These are phyloP conservation scores for Rhizopogon vesiculosus DNA, from an alignment of 768 basidiomycete species.

Conservation along the genomic window DNA sequence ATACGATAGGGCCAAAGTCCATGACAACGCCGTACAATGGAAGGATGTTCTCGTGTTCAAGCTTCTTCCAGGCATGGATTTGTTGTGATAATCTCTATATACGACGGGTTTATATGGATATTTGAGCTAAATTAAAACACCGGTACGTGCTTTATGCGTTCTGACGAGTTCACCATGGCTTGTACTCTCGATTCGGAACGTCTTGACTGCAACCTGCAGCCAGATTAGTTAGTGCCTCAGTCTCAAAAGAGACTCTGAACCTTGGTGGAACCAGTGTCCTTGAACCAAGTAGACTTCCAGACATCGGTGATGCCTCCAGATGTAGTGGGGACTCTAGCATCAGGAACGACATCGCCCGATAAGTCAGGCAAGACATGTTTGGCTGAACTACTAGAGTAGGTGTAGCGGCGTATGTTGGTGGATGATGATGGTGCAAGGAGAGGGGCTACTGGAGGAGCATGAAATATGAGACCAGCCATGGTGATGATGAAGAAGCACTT, in stretches of 20 bases:
- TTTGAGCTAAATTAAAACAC: neutral
- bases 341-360: neutral
- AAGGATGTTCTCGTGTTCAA: slow-evolving; percentile 18
- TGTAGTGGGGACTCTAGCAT: neutral
- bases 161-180: neutral
- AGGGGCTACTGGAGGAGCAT: slow-evolving; percentile 1
- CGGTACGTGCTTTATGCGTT: neutral
- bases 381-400: neutral
- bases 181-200: neutral
- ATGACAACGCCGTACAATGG: slow-evolving; percentile 14
- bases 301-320: slow-evolving; percentile 5
- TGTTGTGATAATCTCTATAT: slow-evolving; percentile 14
- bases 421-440: neutral
- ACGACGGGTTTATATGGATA: neutral
- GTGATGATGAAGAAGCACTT: neutral
- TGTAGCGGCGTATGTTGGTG: neutral
- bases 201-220: slow-evolving; percentile 3
- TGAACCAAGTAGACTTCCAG: slow-evolving; percentile 3
- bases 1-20: slow-evolving; percentile 16
- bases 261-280: neutral
- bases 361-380: neutral
- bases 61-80: slow-evolving; percentile 15
- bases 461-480: neutral
- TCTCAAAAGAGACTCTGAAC: neutral
- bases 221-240: neutral